phyloP scores from a whole-genome alignment of 768 basidiomycete genomes.

The Tephrocybe rancida region DNA sequence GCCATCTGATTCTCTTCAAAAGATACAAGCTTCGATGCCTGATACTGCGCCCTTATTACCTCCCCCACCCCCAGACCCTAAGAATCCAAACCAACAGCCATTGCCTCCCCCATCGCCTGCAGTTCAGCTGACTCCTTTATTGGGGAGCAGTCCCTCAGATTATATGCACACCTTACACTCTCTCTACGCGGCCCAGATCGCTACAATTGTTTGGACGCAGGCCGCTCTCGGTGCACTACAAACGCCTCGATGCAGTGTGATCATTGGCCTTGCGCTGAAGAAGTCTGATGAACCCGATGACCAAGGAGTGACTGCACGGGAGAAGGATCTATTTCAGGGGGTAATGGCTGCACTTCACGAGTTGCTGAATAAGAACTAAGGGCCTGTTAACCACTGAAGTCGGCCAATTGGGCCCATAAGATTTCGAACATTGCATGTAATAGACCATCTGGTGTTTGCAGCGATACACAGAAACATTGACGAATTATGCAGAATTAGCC shows the following conservation, averaged over 20 bases:
- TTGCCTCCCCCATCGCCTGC: conserved; percentile 70
- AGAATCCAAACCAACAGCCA: conserved; percentile 31
- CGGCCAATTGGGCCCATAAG: no score
- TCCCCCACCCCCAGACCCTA: conserved; percentile 34
- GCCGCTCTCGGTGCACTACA: conserved; percentile 42
- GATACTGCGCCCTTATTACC: conserved; percentile 55
- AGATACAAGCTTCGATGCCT: conserved; percentile 86
- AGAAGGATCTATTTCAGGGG: conserved; percentile 46
- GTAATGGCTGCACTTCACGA: conserved; percentile 52
- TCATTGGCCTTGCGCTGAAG: conserved; percentile 75
- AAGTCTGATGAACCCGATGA: conserved; percentile 31
- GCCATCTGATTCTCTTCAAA: conserved; percentile 10
- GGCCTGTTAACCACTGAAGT: neutral
- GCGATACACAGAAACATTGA: conserved; percentile 1
- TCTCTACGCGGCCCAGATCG: conserved; percentile 85
- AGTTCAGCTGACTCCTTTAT: conserved; percentile 73
- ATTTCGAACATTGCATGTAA: no score
- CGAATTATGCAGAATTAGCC: conserved; percentile 31
- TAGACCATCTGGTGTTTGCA: no score
- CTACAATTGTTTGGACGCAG: conserved; percentile 77
- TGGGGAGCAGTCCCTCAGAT: conserved; percentile 74
- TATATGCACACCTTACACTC: conserved; percentile 73
- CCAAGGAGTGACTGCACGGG: conserved; percentile 33
- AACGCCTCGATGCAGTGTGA: conserved; percentile 54
- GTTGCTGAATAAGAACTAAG: conserved; percentile 27